A percentile compares a stretch with the other conserved stretches of the same genome.
Evolutionary conservation across 768 basidiomycete genomes (phyloP).

Genomic region (Rhodosporidiobolus odoratus): DNA sequence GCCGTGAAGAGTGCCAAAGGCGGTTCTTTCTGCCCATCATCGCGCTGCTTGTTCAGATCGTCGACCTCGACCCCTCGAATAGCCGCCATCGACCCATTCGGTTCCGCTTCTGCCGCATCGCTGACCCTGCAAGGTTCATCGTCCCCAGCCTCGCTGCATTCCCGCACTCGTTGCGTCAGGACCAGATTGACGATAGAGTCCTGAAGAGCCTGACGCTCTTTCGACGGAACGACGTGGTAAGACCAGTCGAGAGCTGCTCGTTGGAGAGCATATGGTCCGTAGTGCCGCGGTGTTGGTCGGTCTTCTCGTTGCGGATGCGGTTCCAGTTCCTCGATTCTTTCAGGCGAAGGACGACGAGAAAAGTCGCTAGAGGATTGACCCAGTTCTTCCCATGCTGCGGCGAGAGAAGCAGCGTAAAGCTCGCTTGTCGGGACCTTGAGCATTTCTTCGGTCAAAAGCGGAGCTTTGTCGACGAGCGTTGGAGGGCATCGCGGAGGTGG

Average conservation of each 20-base stretch:
- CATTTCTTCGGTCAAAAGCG: slow-evolving; percentile 21
- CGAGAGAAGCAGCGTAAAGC: slow-evolving; percentile 36
- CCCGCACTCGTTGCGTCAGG: slow-evolving; percentile 13
- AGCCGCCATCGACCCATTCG: neutral
- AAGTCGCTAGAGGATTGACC: slow-evolving; percentile 6
- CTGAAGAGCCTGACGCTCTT: slow-evolving; percentile 38
- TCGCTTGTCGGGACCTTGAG: slow-evolving; percentile 38
- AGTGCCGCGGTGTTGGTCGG: slow-evolving; percentile 15
- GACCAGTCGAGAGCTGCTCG: slow-evolving; percentile 39
- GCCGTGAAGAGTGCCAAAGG: slow-evolving; percentile 43
- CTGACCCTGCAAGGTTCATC: slow-evolving; percentile 26
- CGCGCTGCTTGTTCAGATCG: too few species aligned
- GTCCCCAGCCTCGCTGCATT: slow-evolving; percentile 26
- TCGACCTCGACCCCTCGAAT: too few species aligned
- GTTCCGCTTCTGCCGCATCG: neutral
- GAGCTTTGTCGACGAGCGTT: slow-evolving; percentile 15
- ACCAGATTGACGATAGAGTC: slow-evolving; percentile 41
- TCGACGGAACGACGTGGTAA: slow-evolving; percentile 40
- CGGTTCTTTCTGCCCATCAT: neutral
- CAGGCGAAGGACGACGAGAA: neutral
- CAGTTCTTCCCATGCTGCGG: slow-evolving; percentile 9
- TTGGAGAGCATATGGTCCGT: slow-evolving; percentile 15
- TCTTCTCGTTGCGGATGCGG: slow-evolving; percentile 2
- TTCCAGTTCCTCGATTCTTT: slow-evolving; percentile 10
- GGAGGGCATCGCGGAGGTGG: neutral